Percentiles rank a stretch among this genome's conserved stretches.
Conservation (phyloP, 441 rosid genomes). For the Jatropha podagrica region DNA sequence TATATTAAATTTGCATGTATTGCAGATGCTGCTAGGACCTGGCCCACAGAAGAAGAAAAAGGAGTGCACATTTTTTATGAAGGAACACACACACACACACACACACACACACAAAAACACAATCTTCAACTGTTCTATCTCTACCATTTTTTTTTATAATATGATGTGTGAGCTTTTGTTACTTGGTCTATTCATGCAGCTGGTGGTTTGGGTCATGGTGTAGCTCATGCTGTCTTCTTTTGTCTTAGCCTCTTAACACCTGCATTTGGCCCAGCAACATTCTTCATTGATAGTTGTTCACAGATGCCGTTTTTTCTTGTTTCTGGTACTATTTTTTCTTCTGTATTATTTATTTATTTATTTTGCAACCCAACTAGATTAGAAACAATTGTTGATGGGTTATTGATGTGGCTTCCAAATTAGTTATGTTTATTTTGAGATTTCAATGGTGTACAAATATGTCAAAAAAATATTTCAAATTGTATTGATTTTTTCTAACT, state of each 20-base stretch:
- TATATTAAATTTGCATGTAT: background rate
- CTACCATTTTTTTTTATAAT: conserved; percentile 14
- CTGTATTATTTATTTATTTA: background rate
- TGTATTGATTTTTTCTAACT: conserved; percentile 18
- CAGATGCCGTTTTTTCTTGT: conserved; percentile 83
- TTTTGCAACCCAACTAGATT: background rate
- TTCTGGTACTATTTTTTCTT: conserved; percentile 58
- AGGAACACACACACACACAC: no score
- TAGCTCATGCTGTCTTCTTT: conserved; percentile 96
- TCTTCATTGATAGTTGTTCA: conserved; percentile 69
- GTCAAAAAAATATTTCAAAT: background rate
- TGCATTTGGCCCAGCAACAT: conserved; percentile 98
- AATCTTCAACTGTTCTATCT: background rate
- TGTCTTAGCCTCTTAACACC: conserved; percentile 93
- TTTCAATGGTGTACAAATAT: background rate
- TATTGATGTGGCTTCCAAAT: conserved; percentile 9
- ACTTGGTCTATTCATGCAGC: conserved; percentile 58
- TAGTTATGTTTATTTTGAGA: background rate
- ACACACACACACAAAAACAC: background rate
- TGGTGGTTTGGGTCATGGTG: conserved; percentile 98
- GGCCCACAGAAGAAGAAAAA: no score
- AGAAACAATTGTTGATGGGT: background rate
- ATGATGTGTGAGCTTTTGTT: conserved; percentile 27
- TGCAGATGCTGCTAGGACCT: no score
- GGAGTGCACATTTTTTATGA: background rate